Base-by-base conservation (phyloP, 139 green algal genomes). In the Coelastrella sp. region DNA sequence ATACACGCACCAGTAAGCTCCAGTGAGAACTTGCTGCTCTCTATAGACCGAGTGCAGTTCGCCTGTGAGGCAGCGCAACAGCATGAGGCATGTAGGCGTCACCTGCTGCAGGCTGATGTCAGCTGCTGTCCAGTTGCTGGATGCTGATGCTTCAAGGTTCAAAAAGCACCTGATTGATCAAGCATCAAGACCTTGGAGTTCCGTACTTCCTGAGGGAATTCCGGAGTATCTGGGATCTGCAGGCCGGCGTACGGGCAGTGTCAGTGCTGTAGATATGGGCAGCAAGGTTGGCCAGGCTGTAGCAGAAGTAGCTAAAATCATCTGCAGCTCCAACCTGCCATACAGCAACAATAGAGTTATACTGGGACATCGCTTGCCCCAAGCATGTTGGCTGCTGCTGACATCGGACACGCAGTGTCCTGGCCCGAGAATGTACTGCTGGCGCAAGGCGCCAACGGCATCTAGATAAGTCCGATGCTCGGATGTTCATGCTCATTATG, bases 1-100 rank as follows among this genome's bases (percentile, higher is more conserved):
- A 77, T 32, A 77, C 71, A 19, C 74, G 13, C 64, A 76, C 81
- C 81, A 87, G 8, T 87, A 87, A 17, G 81, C 81, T 23, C 81
- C 81, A 32, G 81, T 87, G 61, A 87, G 81, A 2, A 54, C 23
- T 19, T 64, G 11, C 8, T 58, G 22, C 81, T 77, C 23, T 17
- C 64, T 23, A 68, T 87, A 77, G 3, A 78, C n/a, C 16, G 23
- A 65, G 32, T 87, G 81, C 11, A 87, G 10, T 5, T 87, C 77
- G 61, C 81, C 81, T 87, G 81, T 59, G 10, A 22, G 61, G 7
- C 19, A 6, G 20, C 17, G 57, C 14, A 13, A 85, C 10, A 22
- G n/a, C 22, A 58, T 6, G 4, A 22, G 13, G 47, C 54, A 4
- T 32, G 54, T 5, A 64, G 54, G 4, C 32, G 32, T 57, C 54